phyloP scores from a whole-genome alignment of 495 filamentous ascomycete species.

The Talaromyces trachyspermus region DNA sequence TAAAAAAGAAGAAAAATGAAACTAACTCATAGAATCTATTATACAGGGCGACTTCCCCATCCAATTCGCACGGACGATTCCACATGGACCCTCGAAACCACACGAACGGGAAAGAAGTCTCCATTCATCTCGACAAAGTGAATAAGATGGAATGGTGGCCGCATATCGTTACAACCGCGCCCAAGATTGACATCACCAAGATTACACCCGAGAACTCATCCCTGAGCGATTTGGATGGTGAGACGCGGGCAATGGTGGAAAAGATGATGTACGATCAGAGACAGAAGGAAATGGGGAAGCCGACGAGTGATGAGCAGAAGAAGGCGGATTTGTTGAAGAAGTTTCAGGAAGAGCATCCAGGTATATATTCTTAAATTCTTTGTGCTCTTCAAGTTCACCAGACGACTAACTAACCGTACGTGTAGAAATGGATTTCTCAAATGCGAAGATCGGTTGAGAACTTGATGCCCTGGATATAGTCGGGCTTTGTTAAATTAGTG shows the following conservation, averaged over 20 bases:
- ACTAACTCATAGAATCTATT: too few species aligned
- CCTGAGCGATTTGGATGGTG: slow-evolving; percentile 85
- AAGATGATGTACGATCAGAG: slow-evolving; percentile 99
- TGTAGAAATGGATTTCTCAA: slow-evolving; percentile 45
- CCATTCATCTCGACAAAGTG: slow-evolving; percentile 88
- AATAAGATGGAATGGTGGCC: slow-evolving; percentile 99
- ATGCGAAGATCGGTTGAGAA: slow-evolving; percentile 33
- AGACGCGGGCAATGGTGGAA: slow-evolving; percentile 97
- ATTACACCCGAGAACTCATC: slow-evolving; percentile 90
- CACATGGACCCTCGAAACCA: slow-evolving; percentile 84
- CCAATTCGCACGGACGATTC: slow-evolving; percentile 74
- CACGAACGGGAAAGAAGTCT: slow-evolving; percentile 64
- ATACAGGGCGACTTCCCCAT: slow-evolving; percentile 81
- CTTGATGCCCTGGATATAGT: neutral
- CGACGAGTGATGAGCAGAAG: slow-evolving; percentile 84
- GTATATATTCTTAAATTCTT: too few species aligned
- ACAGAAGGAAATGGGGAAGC: slow-evolving; percentile 88
- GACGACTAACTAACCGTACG: slow-evolving; percentile 3
- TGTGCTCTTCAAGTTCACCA: too few species aligned
- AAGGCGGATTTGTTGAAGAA: slow-evolving; percentile 88
- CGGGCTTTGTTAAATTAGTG: too few species aligned
- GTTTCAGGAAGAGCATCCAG: slow-evolving; percentile 79
- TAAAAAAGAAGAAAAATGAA: neutral
- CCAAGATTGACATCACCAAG: slow-evolving; percentile 85
- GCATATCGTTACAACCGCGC: slow-evolving; percentile 73